These are phyloP conservation scores for Pyrrhoderma noxium DNA, from an alignment of 1,284 basidiomycete species.

Conservation along the genomic window DNA sequence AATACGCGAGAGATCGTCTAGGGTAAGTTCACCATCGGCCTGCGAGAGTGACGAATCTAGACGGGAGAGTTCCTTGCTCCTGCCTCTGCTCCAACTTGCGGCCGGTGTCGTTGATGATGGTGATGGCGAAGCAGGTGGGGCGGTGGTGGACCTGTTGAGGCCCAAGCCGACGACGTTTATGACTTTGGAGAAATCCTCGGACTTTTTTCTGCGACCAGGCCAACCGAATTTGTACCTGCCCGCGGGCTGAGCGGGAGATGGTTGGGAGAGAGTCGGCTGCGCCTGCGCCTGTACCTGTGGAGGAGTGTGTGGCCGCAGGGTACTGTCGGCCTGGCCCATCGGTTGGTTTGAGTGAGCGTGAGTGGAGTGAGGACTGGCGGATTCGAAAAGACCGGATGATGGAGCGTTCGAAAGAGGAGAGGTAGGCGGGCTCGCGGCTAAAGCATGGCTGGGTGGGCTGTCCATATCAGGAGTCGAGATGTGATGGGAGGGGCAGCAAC, in stretches of 20 bases:
- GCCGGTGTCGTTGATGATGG: conserved; percentile 1
- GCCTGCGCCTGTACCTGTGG: neutral
- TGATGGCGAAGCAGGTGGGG: neutral
- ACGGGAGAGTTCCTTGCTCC: conserved; percentile 3
- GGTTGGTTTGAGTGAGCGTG: neutral
- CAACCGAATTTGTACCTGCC: conserved; percentile 13
- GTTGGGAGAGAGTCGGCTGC: neutral
- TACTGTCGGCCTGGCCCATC: conserved; percentile 16
- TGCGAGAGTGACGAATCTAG: conserved; percentile 7
- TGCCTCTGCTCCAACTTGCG: conserved; percentile 5
- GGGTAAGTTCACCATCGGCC: conserved; percentile 2
- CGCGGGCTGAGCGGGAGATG: conserved; percentile 4
- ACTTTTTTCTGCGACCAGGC: conserved; percentile 17
- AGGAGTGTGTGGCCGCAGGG: neutral
- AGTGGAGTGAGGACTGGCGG: conserved; percentile 3
- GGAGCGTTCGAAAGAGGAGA: conserved; percentile 5
- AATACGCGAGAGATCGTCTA: conserved; percentile 4
- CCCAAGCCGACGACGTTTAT: neutral
- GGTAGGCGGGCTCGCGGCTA: conserved; percentile 6
- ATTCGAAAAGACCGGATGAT: neutral
- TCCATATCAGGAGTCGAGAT: neutral
- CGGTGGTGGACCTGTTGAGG: too few species aligned
- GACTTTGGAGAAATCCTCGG: conserved; percentile 13
- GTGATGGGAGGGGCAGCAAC: neutral
- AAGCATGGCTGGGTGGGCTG: neutral